Base-by-base conservation (phyloP, 257 asterid species). In the Handroanthus guayacan region DNA sequence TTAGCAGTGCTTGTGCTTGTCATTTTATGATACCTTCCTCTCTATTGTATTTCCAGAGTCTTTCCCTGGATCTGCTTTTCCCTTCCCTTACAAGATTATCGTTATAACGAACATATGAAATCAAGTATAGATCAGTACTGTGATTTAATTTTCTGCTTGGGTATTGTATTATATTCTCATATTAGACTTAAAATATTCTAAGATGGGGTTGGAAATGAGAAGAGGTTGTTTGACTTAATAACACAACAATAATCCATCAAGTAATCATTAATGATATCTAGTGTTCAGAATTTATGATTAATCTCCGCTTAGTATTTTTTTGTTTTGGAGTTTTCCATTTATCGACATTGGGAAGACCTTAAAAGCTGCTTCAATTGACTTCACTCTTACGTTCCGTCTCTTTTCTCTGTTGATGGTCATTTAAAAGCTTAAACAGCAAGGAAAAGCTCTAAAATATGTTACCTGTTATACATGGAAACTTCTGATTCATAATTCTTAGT, bases 21-120 rank as follows among this genome's bases (percentile, higher is more conserved):
- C 51, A 63, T 74, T 6, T 12, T 0, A 37, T 5, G 31, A 5
- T 18, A 55, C 45, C 25, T 51, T 60, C 48, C 68, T 75, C 41
- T 58, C 14, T 43, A 37, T 52, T 18, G 20, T 10, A 69, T 70
- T 56, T 43, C 78, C 69, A 58, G 38, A 25, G 36, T 78, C 67
- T 16, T 51, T 9, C 6, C 16, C n/a, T n/a, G n/a, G 41, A 13
- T 67, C 69, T 34, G 20, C 38, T 37, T 17, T 66, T 37, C 20
- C 45, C 51, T 75, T 54, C 18, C 44, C 38, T 9, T 69, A 4
- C 55, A 36, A 55, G 64, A 52, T 44, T 58, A 9, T 72, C 11
- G 36, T 67, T 55, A 2, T 76, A 41, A 18, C 34, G 41, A 52
- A 62, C 3, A 54, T 76, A 37, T 47, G 17, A 25, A 41, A 9